Evolutionary conservation across 1,139 yeast species (phyloP), one percentile per base, ranked within the genome.

Genomic region (Taiozyma onychis): DNA sequence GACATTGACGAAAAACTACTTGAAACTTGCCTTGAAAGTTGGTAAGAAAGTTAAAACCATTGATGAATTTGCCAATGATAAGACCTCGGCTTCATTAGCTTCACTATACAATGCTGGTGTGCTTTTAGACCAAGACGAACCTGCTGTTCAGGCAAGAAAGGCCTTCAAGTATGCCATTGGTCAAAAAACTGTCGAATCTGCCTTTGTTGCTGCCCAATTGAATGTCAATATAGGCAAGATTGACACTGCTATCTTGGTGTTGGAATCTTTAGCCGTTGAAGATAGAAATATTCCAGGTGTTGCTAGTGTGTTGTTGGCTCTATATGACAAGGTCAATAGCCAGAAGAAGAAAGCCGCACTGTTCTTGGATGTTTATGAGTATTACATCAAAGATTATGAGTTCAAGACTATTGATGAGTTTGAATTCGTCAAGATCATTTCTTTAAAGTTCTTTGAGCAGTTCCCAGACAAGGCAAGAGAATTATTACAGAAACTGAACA

Each of bases 201-300:
- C 70, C 1, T 64, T 81, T 48, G 59, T 77, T 32, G 68, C 83
- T 39, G 74, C 79, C 11, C 81, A 76, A 56, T 54, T 78, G 13
- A 75, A 76, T 57, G 60, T 72, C 4, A 61, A 67, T 46, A 53
- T 65, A 9, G 68, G 66, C 6, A 76, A 75, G 28, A 70, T 65
- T 48, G 77, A 75, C 54, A 80, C 77, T 51, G 76, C 84, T 1
- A 64, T 74, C 11, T 52, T 65, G 9, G 59, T 74, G 10, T 67
- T 83, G 50, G 80, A 78, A 58, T 57, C 63, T 22, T 49, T 72
- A 18, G 63, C 69, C 9, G 53, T 55, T 11, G 61, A 61, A 13
- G 57, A 60, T 8, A 57, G 59, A 6, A 22, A 54, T 2, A 58
- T 66, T 7, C 82, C 81, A 32, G 76, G 74, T 50, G 67, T 74